Evolutionary conservation across 2,329 filamentous ascomycete species (phyloP), one percentile per base, ranked within the genome.

Genomic region (Myrmaecium sp.): DNA sequence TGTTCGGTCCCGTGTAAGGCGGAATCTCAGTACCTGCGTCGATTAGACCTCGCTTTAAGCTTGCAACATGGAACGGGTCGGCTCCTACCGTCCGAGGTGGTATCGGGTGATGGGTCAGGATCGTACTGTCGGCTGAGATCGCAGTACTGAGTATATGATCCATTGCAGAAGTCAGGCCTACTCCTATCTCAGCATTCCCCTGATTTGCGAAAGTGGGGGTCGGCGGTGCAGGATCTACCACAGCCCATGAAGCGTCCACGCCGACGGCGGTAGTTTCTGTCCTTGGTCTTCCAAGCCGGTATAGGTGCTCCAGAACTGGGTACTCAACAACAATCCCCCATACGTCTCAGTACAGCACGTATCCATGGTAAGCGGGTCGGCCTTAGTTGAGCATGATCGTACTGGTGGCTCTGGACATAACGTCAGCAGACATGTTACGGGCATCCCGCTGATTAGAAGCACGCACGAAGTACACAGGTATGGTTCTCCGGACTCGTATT

Each of bases 141-240:
- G 49, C 72, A 77, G 47, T 74, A 78, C 34, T 76, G 69, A 0
- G 69, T 74, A 42, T 68, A 76, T 1, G 58, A 62, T 24, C 69
- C 66, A 50, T 59, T 52, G 36, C 57, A 63, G 33, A 57, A 62
- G 35, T 62, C 60, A 1, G 58, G 52, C 36, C 40, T 31, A n/a
- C n/a, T n/a, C n/a, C n/a, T 43, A 38, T 13, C 11, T 13, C 13
- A 9, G 7, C n/a, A n/a, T n/a, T n/a, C n/a, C n/a, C n/a, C n/a
- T 19, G 18, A 36, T 43, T 32, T 28, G 50, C 50, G 49, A 6
- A 10, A 7, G 17, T 7, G 9, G 10, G 21, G 30, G 17, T 33
- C 32, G 10, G 58, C 62, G n/a, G n/a, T n/a, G n/a, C n/a, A n/a
- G n/a, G n/a, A n/a, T n/a, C n/a, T n/a, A n/a, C 67, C 66, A 72